Evolutionary conservation across 495 filamentous ascomycete genomes (phyloP), one percentile per base, ranked within the genome.

Genomic region (Penicillium herquei): DNA sequence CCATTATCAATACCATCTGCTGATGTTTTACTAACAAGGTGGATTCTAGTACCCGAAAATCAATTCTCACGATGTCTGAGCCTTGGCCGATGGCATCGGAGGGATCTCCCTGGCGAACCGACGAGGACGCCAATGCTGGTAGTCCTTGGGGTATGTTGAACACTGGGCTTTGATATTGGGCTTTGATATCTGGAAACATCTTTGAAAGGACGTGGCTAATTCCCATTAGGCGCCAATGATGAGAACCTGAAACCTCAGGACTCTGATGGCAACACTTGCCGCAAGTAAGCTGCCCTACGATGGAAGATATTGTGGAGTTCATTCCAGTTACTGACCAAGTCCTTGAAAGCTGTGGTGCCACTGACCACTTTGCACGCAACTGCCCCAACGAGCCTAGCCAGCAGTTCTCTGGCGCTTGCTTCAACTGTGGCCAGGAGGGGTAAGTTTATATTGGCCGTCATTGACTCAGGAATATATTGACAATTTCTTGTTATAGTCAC

Each of bases 301-400:
- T n/a, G 16, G 10, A 12, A 37, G 16, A 26, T 14, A 37, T n/a
- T 30, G 18, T 42, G n/a, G 11, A 7, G 21, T 26, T 4, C 21
- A 37, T 10, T 37, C 2, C 2, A 18, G 35, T 54, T 7, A 50
- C 55, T 64, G 12, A 64, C 18, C 8, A 37, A 13, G 34, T 26
- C 12, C 16, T 17, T 13, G 31, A 45, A 42, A 87, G 84, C 60
- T 87, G 84, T 57, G 68, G 76, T 44, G 55, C 70, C 10, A 52
- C 68, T 13, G 81, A 74, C 18, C 85, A 88, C 56, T 80, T 84
- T 56, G 78, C 82, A 39, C 80, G 82, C 33, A 76, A 85, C 21
- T 87, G 84, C 58, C 75, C 78, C 1, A 71, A 81, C 3, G 14
- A 49, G 7, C 8, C 12, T 18, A 14, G 8, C 12, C 12, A 32